These are phyloP conservation scores for Triticum urartu DNA, from an alignment of 176 grass and related monocot genomes.

Conservation along the genomic window DNA sequence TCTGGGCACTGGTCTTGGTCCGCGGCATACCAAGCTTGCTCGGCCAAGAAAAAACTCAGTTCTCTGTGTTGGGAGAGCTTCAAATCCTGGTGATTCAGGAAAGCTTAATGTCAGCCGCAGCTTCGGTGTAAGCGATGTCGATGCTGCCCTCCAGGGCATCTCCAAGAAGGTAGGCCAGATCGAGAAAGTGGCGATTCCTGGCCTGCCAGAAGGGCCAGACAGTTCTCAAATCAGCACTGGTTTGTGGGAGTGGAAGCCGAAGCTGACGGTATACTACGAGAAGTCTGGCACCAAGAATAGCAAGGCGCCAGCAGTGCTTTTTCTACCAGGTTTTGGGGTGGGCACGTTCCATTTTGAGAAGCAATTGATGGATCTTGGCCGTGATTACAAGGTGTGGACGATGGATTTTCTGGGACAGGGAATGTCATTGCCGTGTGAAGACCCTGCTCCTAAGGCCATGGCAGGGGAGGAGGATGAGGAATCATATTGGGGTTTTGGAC, in stretches of 20 bases:
- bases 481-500: slow-evolving; percentile 78
- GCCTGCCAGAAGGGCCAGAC: slow-evolving; percentile 52
- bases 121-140: slow-evolving; percentile 45
- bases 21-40: slow-evolving; percentile 11
- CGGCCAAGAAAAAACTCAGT: slow-evolving; percentile 37
- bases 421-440: slow-evolving; percentile 78
- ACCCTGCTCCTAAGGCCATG: slow-evolving; percentile 60
- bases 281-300: slow-evolving; percentile 63
- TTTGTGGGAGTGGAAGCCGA: slow-evolving; percentile 91
- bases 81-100: slow-evolving; percentile 19
- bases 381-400: slow-evolving; percentile 85
- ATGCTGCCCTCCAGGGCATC: slow-evolving; percentile 45
- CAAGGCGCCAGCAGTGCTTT: slow-evolving; percentile 78
- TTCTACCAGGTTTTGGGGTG: slow-evolving; percentile 90
- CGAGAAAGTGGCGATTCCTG: slow-evolving; percentile 59
- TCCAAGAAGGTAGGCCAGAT: slow-evolving; percentile 33
- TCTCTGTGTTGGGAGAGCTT: slow-evolving; percentile 29
- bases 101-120: slow-evolving; percentile 23
- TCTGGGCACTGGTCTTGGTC: slow-evolving; percentile 15
- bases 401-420: slow-evolving; percentile 96
- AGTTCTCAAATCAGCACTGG: slow-evolving; percentile 70
- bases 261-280: slow-evolving; percentile 88
- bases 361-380: slow-evolving; percentile 81
- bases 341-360: slow-evolving; percentile 93
- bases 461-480: background rate